phyloP scores from a whole-genome alignment of 371 early-diverging fungal genomes.

The Homolaphlyctis polyrhiza region DNA sequence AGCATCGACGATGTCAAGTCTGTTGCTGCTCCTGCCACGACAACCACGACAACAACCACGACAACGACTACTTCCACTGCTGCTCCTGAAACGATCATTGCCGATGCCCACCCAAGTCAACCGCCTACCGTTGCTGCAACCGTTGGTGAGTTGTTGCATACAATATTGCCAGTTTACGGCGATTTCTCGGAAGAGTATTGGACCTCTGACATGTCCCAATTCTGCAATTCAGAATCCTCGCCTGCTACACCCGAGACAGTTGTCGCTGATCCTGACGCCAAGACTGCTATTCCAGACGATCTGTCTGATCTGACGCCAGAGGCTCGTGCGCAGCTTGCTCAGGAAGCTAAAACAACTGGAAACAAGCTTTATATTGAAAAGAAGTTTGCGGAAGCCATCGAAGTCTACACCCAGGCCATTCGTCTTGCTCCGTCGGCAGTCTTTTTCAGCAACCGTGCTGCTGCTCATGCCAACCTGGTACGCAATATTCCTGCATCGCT shows the following conservation, averaged over 20 bases:
- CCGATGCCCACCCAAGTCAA: background rate
- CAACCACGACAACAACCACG: background rate
- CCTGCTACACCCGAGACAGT: too few species aligned
- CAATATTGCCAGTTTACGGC: too few species aligned
- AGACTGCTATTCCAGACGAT: background rate
- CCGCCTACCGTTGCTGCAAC: background rate
- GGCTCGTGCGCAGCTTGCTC: constrained; percentile 7
- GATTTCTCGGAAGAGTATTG: too few species aligned
- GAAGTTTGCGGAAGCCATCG: constrained; percentile 80
- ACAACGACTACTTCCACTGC: background rate
- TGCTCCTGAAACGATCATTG: background rate
- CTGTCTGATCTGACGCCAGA: background rate
- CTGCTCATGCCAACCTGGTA: constrained; percentile 72
- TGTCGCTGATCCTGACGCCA: too few species aligned
- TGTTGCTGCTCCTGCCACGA: background rate
- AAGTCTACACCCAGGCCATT: constrained; percentile 84
- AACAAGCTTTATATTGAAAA: constrained; percentile 80
- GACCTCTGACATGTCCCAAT: too few species aligned
- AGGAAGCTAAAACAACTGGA: constrained; percentile 72
- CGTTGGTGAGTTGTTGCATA: too few species aligned
- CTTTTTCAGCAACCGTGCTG: constrained; percentile 92
- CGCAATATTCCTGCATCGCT: background rate
- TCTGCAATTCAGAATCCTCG: too few species aligned
- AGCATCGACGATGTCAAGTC: background rate
- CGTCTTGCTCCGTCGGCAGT: constrained; percentile 60